Conservation (phyloP, 192 early-diverging fungal genomes). For the Umbelopsis sp. region DNA sequence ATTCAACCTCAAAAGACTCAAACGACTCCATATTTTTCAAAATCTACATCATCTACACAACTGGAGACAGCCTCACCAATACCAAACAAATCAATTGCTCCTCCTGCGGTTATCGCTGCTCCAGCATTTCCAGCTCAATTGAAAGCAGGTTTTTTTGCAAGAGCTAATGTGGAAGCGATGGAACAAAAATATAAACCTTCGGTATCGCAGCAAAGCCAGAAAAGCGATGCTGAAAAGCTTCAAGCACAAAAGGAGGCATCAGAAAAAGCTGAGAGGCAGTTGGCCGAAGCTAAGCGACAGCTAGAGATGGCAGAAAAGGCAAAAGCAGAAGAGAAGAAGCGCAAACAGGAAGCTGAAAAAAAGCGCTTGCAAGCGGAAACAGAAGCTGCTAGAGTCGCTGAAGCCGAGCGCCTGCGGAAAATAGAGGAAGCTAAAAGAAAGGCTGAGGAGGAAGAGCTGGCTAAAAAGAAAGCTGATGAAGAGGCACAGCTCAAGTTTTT, state of each 20-base stretch:
- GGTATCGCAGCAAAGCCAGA: not conserved
- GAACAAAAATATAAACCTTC: conserved; percentile 4
- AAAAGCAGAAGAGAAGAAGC: not conserved
- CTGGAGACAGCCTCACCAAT: not conserved
- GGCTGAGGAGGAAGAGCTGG: not conserved
- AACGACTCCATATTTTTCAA: not conserved
- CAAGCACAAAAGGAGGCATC: conserved; percentile 4
- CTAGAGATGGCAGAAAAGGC: conserved; percentile 5
- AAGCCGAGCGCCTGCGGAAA: not conserved
- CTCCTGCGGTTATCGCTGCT: not conserved
- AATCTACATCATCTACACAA: not conserved
- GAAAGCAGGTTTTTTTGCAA: conserved; percentile 3
- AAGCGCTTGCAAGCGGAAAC: not conserved
- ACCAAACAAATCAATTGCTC: not conserved
- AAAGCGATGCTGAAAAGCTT: not conserved
- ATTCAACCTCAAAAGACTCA: not conserved
- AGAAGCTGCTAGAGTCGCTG: not conserved
- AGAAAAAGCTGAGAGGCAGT: not conserved
- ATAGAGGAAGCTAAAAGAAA: not conserved
- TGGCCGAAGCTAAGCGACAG: conserved; percentile 2
- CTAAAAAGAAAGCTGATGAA: not conserved
- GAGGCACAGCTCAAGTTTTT: not conserved
- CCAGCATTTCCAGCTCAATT: not conserved
- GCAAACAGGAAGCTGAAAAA: conserved; percentile 2
- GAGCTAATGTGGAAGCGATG: not conserved